phyloP scores from a whole-genome alignment of 1,284 basidiomycete species.

The Apiotrichum domesticum region DNA sequence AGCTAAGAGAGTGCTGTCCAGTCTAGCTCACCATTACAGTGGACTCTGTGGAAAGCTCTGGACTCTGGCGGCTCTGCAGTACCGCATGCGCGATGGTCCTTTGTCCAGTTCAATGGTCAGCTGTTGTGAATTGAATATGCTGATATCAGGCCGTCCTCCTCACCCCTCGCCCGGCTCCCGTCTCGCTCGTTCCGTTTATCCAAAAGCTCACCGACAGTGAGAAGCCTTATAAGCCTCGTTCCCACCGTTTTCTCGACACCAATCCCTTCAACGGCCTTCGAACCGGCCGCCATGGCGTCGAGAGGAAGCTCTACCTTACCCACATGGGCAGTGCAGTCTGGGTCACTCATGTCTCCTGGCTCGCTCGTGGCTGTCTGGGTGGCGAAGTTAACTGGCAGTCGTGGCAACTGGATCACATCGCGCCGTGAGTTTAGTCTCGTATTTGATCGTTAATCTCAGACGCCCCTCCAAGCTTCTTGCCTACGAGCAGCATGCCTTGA shows the following conservation, averaged over 20 bases:
- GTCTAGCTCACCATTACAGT: slow-evolving; percentile 1
- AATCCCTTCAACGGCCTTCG: slow-evolving; percentile 14
- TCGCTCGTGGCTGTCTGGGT: slow-evolving; percentile 7
- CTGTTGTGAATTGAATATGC: background rate
- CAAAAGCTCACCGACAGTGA: slow-evolving; percentile 10
- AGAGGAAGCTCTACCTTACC: slow-evolving; percentile 4
- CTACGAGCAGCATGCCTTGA: background rate
- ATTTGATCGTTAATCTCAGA: background rate
- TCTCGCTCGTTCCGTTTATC: slow-evolving; percentile 2
- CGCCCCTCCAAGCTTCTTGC: slow-evolving; percentile 6
- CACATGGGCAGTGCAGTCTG: slow-evolving; percentile 10
- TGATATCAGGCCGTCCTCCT: slow-evolving; percentile 14
- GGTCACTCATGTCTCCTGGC: slow-evolving; percentile 12
- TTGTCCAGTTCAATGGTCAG: slow-evolving; percentile 13
- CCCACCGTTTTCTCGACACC: slow-evolving; percentile 11
- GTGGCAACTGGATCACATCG: slow-evolving; percentile 13
- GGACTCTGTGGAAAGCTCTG: slow-evolving; percentile 15
- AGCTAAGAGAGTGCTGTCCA: too few species aligned
- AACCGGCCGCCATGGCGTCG: slow-evolving; percentile 3
- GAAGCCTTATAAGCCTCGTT: slow-evolving; percentile 8
- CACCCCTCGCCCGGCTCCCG: slow-evolving; percentile 11
- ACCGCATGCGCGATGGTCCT: slow-evolving; percentile 18
- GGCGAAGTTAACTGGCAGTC: slow-evolving; percentile 7
- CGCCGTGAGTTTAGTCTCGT: slow-evolving; percentile 1
- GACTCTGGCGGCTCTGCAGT: slow-evolving; percentile 15